Evolutionary conservation across 2,329 filamentous ascomycete species (phyloP).

Genomic region (Tolypocladium album): DNA sequence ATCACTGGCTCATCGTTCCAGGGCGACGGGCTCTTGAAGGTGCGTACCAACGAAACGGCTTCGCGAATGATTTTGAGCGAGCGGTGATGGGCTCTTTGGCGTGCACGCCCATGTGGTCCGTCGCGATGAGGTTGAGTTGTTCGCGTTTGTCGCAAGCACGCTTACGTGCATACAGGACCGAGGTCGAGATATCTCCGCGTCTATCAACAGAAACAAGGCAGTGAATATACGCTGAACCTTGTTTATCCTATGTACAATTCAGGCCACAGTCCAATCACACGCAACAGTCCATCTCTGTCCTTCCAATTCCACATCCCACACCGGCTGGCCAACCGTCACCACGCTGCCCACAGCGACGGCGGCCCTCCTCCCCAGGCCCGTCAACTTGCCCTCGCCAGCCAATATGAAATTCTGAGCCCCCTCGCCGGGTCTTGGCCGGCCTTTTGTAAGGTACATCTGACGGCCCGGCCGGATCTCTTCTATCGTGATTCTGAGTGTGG

Average conservation of each 20-base stretch:
- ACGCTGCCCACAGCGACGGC: constrained; percentile 17
- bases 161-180: constrained; percentile 19
- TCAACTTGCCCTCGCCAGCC: constrained; percentile 25
- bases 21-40: too few relatives aligned
- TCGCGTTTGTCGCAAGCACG: constrained; percentile 24
- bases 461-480: constrained; percentile 18
- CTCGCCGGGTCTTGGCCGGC: constrained; percentile 2
- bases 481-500: constrained; percentile 15
- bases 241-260: background rate
- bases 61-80: background rate
- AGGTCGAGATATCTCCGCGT: background rate
- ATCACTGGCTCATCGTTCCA: constrained; percentile 5
- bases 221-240: background rate
- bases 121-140: background rate
- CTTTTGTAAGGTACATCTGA: constrained; percentile 23
- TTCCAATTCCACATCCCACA: constrained; percentile 26
- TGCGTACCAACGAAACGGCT: background rate
- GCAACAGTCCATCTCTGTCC: constrained; percentile 24
- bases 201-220: background rate
- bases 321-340: constrained; percentile 22
- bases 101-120: background rate
- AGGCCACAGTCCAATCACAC: constrained; percentile 24
- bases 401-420: constrained; percentile 17
- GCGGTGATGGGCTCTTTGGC: background rate
- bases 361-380: constrained; percentile 20